These are phyloP conservation scores for Claviceps fusiformis DNA, from an alignment of 2,329 filamentous ascomycete genomes.

Conservation along the genomic window DNA sequence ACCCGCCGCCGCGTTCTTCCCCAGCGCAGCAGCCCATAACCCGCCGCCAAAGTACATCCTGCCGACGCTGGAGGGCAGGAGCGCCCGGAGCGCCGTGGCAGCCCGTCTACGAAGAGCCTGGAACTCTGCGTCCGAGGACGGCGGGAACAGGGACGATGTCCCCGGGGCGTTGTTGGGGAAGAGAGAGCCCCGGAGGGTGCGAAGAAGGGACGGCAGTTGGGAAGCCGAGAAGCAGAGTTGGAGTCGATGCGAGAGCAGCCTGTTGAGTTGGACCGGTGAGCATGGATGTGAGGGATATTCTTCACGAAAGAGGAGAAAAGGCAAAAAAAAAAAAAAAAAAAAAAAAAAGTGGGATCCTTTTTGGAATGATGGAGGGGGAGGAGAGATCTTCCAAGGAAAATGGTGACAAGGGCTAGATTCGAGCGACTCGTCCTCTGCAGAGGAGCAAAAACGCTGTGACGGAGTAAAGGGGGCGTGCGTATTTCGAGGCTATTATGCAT, in stretches of 20 bases:
- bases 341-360: slow-evolving; percentile 7
- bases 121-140: slow-evolving; percentile 45
- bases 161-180: slow-evolving; percentile 77
- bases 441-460: background rate
- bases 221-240: slow-evolving; percentile 47
- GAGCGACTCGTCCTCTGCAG: background rate
- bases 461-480: background rate
- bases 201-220: slow-evolving; percentile 52
- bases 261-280: slow-evolving; percentile 23
- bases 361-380: too few relatives aligned
- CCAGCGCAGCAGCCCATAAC: slow-evolving; percentile 14
- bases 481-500: background rate
- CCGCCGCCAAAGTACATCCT: slow-evolving; percentile 37
- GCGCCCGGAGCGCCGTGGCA: slow-evolving; percentile 42
- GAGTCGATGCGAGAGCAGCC: slow-evolving; percentile 45
- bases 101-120: slow-evolving; percentile 51
- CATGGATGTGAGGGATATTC: background rate
- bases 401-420: background rate
- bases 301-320: background rate
- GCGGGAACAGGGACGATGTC: slow-evolving; percentile 45
- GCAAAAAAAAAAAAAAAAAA: background rate
- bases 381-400: slow-evolving; percentile 3
- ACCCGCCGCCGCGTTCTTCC: slow-evolving; percentile 6
- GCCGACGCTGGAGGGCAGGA: slow-evolving; percentile 33
- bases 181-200: slow-evolving; percentile 59